Conservation (phyloP, 192 early-diverging fungal genomes). For the Linnemannia schmuckeri region DNA sequence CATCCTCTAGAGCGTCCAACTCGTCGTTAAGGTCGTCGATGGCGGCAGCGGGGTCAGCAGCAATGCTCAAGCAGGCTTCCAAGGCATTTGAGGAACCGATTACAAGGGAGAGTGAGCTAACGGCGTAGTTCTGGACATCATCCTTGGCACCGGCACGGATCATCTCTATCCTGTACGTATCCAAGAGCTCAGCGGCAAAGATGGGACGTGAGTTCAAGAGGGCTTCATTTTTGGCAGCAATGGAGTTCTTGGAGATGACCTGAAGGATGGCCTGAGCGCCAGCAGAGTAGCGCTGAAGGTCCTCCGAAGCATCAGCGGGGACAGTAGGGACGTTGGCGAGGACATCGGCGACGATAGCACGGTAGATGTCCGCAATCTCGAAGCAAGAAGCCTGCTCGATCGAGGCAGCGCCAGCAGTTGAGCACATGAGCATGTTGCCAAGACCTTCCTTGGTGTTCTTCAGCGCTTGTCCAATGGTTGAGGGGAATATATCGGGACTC, state of each 20-base stretch:
- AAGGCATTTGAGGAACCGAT: constrained; percentile 24
- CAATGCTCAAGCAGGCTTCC: constrained; percentile 37
- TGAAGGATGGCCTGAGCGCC: constrained; percentile 21
- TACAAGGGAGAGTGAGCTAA: neutral
- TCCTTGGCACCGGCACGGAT: neutral
- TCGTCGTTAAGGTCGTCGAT: constrained; percentile 31
- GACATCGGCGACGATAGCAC: constrained; percentile 15
- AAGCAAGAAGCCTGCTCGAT: constrained; percentile 10
- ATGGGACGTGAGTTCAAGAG: constrained; percentile 18
- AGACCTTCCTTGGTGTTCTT: neutral
- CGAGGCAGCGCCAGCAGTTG: neutral
- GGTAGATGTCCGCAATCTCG: constrained; percentile 25
- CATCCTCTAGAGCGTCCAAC: constrained; percentile 9
- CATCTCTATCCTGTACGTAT: constrained; percentile 22
- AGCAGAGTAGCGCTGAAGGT: constrained; percentile 14
- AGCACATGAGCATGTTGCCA: neutral
- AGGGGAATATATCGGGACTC: neutral
- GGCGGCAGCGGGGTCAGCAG: constrained; percentile 18
- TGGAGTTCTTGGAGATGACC: constrained; percentile 26
- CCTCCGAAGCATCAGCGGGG: constrained; percentile 11
- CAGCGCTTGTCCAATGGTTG: neutral
- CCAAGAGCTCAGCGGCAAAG: constrained; percentile 26
- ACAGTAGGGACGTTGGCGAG: constrained; percentile 3
- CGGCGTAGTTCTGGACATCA: constrained; percentile 8
- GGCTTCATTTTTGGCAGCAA: constrained; percentile 28